phyloP scores from a whole-genome alignment of 176 grass and related monocot species.

The Zea luxurians region DNA sequence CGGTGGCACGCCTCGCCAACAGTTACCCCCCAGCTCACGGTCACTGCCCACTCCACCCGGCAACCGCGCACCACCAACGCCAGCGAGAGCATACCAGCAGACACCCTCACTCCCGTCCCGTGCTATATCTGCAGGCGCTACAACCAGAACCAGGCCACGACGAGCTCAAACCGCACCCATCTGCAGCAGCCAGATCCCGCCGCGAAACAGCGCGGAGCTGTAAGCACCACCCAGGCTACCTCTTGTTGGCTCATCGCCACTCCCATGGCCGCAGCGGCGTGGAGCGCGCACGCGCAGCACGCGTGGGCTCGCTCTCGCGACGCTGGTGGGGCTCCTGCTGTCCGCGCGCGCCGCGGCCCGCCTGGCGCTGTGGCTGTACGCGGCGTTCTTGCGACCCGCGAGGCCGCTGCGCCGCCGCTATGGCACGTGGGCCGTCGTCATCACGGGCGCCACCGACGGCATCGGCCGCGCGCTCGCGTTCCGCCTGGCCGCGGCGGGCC shows the following conservation, averaged over 20 bases:
- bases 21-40: not conserved
- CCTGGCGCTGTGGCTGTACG: constrained; percentile 50
- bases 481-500: constrained; percentile 48
- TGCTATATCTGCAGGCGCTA: not conserved
- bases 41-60: not conserved
- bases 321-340: constrained; percentile 51
- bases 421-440: constrained; percentile 72
- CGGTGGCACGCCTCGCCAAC: not conserved
- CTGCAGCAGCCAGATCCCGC: not conserved
- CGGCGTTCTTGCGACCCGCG: constrained; percentile 59
- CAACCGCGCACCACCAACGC: not conserved
- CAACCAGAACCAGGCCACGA: not conserved
- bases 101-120: not conserved
- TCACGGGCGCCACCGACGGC: constrained; percentile 74
- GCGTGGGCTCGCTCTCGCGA: constrained; percentile 44
- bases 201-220: not conserved
- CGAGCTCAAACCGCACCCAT: not conserved
- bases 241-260: too few relatives aligned
- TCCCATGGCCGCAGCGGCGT: not conserved
- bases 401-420: constrained; percentile 60
- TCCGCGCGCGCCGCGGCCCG: constrained; percentile 7
- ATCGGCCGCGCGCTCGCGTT: constrained; percentile 61
- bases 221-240: not conserved
- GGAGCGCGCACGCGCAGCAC: constrained; percentile 18
- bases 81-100: not conserved